Evolutionary conservation across 2,329 filamentous ascomycete species (phyloP).

Genomic region (Podosphaera leucotricha): DNA sequence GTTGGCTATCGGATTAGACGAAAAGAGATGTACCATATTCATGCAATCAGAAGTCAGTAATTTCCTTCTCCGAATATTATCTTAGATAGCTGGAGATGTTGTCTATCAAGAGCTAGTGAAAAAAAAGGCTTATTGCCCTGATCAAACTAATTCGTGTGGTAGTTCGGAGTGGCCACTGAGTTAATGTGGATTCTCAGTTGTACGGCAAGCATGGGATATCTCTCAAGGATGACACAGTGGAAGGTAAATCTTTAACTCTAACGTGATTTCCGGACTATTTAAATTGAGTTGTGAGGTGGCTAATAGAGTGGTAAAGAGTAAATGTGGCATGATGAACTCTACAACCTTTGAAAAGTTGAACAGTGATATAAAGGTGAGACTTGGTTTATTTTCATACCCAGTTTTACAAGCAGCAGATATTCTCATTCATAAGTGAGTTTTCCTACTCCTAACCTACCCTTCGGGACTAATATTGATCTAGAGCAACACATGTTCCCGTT

Average conservation of each 20-base stretch:
- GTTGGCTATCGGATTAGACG: constrained; percentile 63
- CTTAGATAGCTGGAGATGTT: neutral
- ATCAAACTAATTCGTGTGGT: neutral
- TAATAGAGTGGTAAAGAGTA: neutral
- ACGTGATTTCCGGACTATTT: neutral
- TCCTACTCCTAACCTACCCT: neutral
- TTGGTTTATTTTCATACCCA: constrained; percentile 87
- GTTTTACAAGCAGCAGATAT: constrained; percentile 91
- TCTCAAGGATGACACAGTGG: constrained; percentile 99
- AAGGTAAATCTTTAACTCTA: constrained; percentile 34
- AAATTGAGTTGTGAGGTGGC: neutral
- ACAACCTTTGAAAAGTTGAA: neutral
- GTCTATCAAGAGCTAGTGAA: neutral
- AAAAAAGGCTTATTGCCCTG: neutral
- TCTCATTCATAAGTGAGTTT: constrained; percentile 46
- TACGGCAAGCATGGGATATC: constrained; percentile 71
- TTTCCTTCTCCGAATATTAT: neutral
- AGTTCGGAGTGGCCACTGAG: constrained; percentile 27
- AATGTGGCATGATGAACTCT: neutral
- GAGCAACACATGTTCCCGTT: constrained; percentile 82
- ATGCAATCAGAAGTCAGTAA: constrained; percentile 47
- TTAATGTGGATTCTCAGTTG: constrained; percentile 96
- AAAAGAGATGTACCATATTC: constrained; percentile 55
- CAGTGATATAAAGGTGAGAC: constrained; percentile 43
- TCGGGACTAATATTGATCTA: constrained; percentile 15